phyloP scores from a whole-genome alignment of 768 basidiomycete species.

The Calocera viscosa region DNA sequence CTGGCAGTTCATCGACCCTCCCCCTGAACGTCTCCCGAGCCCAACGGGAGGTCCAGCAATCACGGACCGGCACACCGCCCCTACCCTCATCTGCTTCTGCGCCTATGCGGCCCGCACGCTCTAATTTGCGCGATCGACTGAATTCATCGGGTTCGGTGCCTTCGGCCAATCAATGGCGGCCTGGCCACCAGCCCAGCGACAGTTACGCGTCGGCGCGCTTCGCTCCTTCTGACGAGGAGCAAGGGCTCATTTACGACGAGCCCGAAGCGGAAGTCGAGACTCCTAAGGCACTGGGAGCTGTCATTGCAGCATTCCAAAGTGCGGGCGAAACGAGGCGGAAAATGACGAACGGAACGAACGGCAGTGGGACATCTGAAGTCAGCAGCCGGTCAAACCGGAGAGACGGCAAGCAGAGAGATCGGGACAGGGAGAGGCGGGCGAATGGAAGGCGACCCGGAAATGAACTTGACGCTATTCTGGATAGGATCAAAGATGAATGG shows the following conservation, averaged over 20 bases:
- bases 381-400: neutral
- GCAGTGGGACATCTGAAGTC: neutral
- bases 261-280: neutral
- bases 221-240: neutral
- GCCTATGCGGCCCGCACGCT: neutral
- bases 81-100: neutral
- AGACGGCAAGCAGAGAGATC: neutral
- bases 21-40: neutral
- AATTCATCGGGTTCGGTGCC: neutral
- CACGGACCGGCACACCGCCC: neutral
- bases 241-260: constrained; percentile 1
- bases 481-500: constrained; percentile 12
- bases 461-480: constrained; percentile 1
- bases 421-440: neutral
- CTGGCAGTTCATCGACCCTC: neutral
- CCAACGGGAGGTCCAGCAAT: neutral
- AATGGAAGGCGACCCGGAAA: neutral
- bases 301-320: neutral
- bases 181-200: constrained; percentile 4
- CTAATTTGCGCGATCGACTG: neutral
- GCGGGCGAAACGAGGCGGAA: constrained; percentile 5
- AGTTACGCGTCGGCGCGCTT: constrained; percentile 1
- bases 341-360: constrained; percentile 6
- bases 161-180: neutral
- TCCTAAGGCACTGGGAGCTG: neutral